Evolutionary conservation across 331 rosid species (phyloP), one percentile per base, ranked within the genome.

Genomic region (Malus hybrid): DNA sequence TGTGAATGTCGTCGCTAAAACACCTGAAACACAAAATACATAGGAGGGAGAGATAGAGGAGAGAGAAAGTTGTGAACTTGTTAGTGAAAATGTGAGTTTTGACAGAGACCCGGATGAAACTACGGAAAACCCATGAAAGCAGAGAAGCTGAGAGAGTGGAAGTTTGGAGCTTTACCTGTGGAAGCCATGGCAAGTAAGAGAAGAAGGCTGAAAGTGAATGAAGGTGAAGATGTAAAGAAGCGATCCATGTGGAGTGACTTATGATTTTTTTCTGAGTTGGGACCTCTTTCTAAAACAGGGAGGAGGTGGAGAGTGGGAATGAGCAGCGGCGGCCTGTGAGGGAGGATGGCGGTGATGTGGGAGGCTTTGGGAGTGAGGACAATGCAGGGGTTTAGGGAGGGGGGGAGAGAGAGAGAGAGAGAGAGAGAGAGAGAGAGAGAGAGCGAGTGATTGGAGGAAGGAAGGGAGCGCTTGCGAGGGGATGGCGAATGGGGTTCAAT

Each of bases 1-100:
- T 13, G 96, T 88, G 60, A 93, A 93, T 2, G 97, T 80, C 16
- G 97, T 83, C 20, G 48, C 96, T 0, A 16, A 65, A 20, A 78
- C 87, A 65, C 86, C 96, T 87, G 86, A 27, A 9, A 66, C 27
- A 65, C 27, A 9, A 66, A 44, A 65, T 12, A 55, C 5, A 1
- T 44, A 10, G 20, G 15, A 2, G 24, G 10, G 1, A 64, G 7
- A 1, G 42, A 1, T 1, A n/a, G 4, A 32, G 39, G 15, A 15
- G 50, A 70, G 46, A 0, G 6, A 10, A 46, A 15, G 27, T 57
- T n/a, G 27, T 22, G 48, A 57, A 20, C 32, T 59, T 22, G 28
- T 13, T 28, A 3, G 74, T 22, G n/a, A 72, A 34, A 50, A 34
- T 46, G 55, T 19, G 8, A 56, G 28, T 28, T 62, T 62, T 28